Evolutionary conservation across 2,329 filamentous ascomycete species (phyloP), one percentile per base, ranked within the genome.

Genomic region (Pleurostoma richardsiae): DNA sequence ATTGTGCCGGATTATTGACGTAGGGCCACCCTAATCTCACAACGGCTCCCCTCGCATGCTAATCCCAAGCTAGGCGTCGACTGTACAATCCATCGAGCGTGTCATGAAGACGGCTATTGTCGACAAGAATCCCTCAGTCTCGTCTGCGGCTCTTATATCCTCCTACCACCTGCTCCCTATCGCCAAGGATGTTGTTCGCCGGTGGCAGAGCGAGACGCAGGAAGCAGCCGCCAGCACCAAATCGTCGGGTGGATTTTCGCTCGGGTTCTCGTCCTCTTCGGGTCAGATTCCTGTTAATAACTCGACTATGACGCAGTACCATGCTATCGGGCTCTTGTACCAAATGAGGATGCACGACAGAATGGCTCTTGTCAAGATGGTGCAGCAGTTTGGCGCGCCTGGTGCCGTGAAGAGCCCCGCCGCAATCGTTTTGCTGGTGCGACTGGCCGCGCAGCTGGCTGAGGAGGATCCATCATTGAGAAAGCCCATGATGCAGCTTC

Each of bases 321-420:
- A 99, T 68, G 94, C 94, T 53, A 96, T 99, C 72, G 94, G 94
- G 53, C 80, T 99, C 46, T 72, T 99, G 40, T 99, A 97, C 68
- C 92, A 97, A 71, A 97, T 97, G 90, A 87, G 94, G 61, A 87
- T 87, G 60, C 91, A 96, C 67, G 94, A 99, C 68, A 84, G 94
- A 59, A 99, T 99, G 94, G 91, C 94, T 27, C 73, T 99, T 58
- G 92, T 97, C 51, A 99, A 99, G 80, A 97, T 99, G 94, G 92
- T 99, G n/a, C 94, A 99, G 73, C 94, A 99, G 68, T 97, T 96
- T 65, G 90, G 90, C 44, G 85, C 86, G 45, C 82, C 90, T 11
- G 94, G 94, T 49, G 90, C 90, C 8, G 86, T 97, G 52, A 97
- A 96, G 82, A 96, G 88, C 68, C 90, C 94, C 26, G 89, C 92